Conservation (phyloP, 2,329 filamentous ascomycete species). For the Claviceps sorghi region DNA sequence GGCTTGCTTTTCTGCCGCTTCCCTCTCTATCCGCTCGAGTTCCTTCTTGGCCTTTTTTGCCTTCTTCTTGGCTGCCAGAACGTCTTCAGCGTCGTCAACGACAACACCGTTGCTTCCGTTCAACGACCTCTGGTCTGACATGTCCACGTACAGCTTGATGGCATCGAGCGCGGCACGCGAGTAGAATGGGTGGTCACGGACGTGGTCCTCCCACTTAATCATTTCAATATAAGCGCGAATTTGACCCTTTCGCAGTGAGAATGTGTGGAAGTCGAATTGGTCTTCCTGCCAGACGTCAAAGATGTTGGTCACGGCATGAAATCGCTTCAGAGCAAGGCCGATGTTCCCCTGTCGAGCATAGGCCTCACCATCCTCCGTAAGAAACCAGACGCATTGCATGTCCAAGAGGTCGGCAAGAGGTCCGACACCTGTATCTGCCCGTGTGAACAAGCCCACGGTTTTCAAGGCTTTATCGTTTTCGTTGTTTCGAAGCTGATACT, state of each 20-base stretch:
- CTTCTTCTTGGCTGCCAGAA: conserved; percentile 68
- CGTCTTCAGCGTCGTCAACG: conserved; percentile 36
- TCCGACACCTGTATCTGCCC: conserved; percentile 76
- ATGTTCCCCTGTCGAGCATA: conserved; percentile 70
- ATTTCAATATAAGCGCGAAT: conserved; percentile 91
- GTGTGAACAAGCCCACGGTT: conserved; percentile 87
- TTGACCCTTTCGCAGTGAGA: conserved; percentile 92
- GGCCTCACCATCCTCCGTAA: conserved; percentile 88
- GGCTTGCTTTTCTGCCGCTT: conserved; percentile 62
- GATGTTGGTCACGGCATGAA: conserved; percentile 76
- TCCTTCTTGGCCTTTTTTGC: conserved; percentile 84
- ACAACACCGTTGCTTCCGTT: conserved; percentile 48
- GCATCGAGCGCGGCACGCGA: conserved; percentile 70
- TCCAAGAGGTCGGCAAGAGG: conserved; percentile 83
- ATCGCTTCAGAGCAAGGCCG: conserved; percentile 79
- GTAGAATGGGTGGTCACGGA: conserved; percentile 89
- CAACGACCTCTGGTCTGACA: conserved; percentile 59
- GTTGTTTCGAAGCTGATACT: conserved; percentile 89
- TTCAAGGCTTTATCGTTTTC: conserved; percentile 74
- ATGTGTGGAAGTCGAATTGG: conserved; percentile 97
- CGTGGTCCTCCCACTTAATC: conserved; percentile 85
- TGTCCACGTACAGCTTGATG: conserved; percentile 61
- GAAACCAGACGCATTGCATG: conserved; percentile 97
- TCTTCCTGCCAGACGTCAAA: conserved; percentile 98
- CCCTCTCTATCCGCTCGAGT: conserved; percentile 47